phyloP scores from a whole-genome alignment of 1,284 basidiomycete genomes.

The Irpex sp. region DNA sequence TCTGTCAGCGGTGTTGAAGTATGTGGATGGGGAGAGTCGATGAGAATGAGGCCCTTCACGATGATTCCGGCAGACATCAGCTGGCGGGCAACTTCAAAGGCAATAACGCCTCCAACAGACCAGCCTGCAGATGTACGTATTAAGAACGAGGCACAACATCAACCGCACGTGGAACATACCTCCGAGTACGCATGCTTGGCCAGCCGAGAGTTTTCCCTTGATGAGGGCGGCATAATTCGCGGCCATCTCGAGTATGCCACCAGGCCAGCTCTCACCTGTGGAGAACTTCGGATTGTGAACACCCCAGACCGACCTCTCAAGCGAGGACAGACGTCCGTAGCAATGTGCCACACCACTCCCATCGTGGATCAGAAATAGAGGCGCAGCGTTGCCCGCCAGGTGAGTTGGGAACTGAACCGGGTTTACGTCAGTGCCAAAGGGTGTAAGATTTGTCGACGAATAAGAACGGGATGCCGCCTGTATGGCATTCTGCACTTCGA shows the following conservation, averaged over 20 bases:
- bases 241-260: slow-evolving; percentile 50
- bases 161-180: slow-evolving; percentile 36
- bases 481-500: not conserved
- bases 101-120: slow-evolving; percentile 74
- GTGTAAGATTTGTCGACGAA: not conserved
- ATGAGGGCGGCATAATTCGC: slow-evolving; percentile 43
- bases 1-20: slow-evolving; percentile 46
- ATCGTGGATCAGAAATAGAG: slow-evolving; percentile 68
- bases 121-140: slow-evolving; percentile 43
- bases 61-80: slow-evolving; percentile 38
- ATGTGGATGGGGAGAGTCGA: slow-evolving; percentile 61
- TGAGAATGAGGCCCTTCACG: slow-evolving; percentile 57
- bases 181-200: slow-evolving; percentile 48
- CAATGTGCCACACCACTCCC: slow-evolving; percentile 59
- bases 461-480: too few relatives aligned
- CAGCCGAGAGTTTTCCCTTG: slow-evolving; percentile 23
- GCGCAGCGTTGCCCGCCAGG: slow-evolving; percentile 23
- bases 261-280: slow-evolving; percentile 40
- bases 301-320: slow-evolving; percentile 55
- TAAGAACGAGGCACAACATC: not conserved
- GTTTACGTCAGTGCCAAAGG: slow-evolving; percentile 13
- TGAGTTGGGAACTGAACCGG: slow-evolving; percentile 34
- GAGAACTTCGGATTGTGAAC: slow-evolving; percentile 55
- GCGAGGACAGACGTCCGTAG: slow-evolving; percentile 43
- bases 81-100: slow-evolving; percentile 59